These are phyloP conservation scores for Zizania latifolia DNA, from an alignment of 176 grass and related monocot genomes.

Conservation along the genomic window DNA sequence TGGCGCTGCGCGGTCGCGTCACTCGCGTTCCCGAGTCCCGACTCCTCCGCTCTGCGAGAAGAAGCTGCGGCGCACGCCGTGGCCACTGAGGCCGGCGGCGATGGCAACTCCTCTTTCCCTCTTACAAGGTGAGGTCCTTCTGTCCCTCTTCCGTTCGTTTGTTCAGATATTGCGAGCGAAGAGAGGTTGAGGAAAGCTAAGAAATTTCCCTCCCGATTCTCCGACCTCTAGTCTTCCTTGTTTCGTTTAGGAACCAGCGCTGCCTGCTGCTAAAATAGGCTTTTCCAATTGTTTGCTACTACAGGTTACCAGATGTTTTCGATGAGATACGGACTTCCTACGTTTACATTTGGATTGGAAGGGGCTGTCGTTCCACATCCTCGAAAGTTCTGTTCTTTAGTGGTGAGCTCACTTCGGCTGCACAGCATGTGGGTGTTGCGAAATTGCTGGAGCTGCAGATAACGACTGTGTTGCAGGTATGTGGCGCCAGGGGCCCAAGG, in stretches of 20 bases:
- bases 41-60: background rate
- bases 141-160: background rate
- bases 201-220: background rate
- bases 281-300: background rate
- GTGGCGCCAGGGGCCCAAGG: conserved; percentile 74
- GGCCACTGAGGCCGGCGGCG: background rate
- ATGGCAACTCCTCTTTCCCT: background rate
- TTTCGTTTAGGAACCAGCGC: background rate
- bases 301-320: conserved; percentile 28
- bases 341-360: conserved; percentile 9
- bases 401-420: conserved; percentile 30
- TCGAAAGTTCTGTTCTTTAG: conserved; percentile 36
- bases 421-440: background rate
- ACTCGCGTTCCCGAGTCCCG: background rate
- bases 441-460: background rate
- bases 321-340: conserved; percentile 29
- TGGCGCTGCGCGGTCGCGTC: background rate
- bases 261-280: background rate
- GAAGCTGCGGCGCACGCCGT: background rate
- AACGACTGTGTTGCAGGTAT: conserved; percentile 40
- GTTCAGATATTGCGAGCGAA: background rate
- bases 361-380: background rate
- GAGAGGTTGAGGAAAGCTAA: background rate
- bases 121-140: background rate
- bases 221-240: background rate